Conservation (phyloP, 805 yeast species). For the Metschnikowia lunata region DNA sequence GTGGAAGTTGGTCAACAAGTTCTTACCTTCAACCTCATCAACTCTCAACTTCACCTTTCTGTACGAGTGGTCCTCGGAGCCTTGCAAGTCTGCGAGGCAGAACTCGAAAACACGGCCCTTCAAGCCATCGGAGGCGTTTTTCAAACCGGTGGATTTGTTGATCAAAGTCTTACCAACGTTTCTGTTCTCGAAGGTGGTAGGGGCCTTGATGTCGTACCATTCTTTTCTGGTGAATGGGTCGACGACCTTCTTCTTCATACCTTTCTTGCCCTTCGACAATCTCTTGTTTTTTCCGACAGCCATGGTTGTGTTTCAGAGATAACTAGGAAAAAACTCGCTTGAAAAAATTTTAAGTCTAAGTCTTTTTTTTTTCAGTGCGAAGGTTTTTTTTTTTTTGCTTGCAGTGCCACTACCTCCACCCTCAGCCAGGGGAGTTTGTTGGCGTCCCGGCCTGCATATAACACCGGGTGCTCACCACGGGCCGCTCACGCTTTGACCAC, state of each 20-base stretch:
- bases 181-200: constrained; percentile 97
- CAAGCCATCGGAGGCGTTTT: constrained; percentile 96
- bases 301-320: constrained; percentile 30
- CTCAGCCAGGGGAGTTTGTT: too few relatives aligned
- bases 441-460: too few relatives aligned
- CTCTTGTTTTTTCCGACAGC: constrained; percentile 91
- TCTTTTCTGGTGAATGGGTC: constrained; percentile 99
- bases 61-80: constrained; percentile 97
- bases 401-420: too few relatives aligned
- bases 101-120: constrained; percentile 98
- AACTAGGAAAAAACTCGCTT: constrained; percentile 1
- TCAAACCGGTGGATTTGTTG: constrained; percentile 97
- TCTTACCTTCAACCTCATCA: constrained; percentile 98
- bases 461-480: too few relatives aligned
- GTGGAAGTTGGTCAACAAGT: constrained; percentile 98
- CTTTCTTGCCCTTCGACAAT: constrained; percentile 88
- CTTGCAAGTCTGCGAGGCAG: constrained; percentile 95
- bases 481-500: too few relatives aligned
- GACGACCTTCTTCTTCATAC: constrained; percentile 97
- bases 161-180: constrained; percentile 97
- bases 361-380: constrained; percentile 3
- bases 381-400: background rate
- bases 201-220: constrained; percentile 98
- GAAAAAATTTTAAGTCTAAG: too few relatives aligned
- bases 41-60: constrained; percentile 97